Evolutionary conservation across 148 eudicot genomes (phyloP).

Genomic region (Pharnaceum exiguum): DNA sequence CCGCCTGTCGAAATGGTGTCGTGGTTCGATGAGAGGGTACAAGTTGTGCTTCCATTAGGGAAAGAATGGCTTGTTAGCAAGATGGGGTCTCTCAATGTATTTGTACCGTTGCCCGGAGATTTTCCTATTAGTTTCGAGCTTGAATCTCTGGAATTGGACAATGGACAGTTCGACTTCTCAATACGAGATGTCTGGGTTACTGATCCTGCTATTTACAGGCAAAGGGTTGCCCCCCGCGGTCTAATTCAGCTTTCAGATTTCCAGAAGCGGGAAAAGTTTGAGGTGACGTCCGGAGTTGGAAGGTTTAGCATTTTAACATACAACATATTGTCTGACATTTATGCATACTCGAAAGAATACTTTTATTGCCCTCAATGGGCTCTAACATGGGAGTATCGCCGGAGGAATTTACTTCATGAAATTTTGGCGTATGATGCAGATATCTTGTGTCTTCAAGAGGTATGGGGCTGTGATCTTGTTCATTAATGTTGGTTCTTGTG

Average conservation of each 20-base stretch:
- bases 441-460: slow-evolving; percentile 95
- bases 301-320: slow-evolving; percentile 68
- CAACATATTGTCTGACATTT: slow-evolving; percentile 66
- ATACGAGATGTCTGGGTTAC: slow-evolving; percentile 27
- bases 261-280: slow-evolving; percentile 6
- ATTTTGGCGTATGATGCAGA: slow-evolving; percentile 73
- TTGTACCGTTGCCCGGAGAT: slow-evolving; percentile 67
- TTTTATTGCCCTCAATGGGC: slow-evolving; percentile 89
- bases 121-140: slow-evolving; percentile 69
- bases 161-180: neutral
- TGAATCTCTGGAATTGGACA: slow-evolving; percentile 41
- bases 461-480: slow-evolving; percentile 11
- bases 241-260: slow-evolving; percentile 10
- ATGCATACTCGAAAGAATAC: slow-evolving; percentile 42
- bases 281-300: slow-evolving; percentile 32
- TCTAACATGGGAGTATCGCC: slow-evolving; percentile 80
- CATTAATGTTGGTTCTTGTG: neutral
- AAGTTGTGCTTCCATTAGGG: slow-evolving; percentile 22
- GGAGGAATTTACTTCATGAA: slow-evolving; percentile 73
- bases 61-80: slow-evolving; percentile 30
- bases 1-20: slow-evolving; percentile 26
- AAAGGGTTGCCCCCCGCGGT: slow-evolving; percentile 11
- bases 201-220: slow-evolving; percentile 38
- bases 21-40: slow-evolving; percentile 27
- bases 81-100: slow-evolving; percentile 42